These are phyloP conservation scores for Blepharisma japonicum DNA, from an alignment of 73 alveolate species.

Conservation along the genomic window DNA sequence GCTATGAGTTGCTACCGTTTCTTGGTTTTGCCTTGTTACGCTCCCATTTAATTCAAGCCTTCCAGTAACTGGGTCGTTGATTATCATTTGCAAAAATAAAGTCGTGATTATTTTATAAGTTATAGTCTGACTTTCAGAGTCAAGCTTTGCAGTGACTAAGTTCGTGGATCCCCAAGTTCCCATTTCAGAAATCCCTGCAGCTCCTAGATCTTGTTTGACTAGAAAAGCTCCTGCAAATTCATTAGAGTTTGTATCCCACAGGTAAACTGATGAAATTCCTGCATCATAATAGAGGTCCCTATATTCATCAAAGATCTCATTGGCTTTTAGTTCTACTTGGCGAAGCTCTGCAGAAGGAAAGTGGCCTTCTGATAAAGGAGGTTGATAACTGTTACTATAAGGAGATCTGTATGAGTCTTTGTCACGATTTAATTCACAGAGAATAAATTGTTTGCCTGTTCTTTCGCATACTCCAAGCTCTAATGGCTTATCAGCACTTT, in stretches of 20 bases:
- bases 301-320: constrained; percentile 67
- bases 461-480: constrained; percentile 30
- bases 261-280: constrained; percentile 71
- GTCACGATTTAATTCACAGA: constrained; percentile 76
- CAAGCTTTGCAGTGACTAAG: constrained; percentile 36
- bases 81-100: constrained; percentile 43
- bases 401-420: constrained; percentile 82
- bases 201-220: constrained; percentile 54
- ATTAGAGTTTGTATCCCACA: constrained; percentile 58
- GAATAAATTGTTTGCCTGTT: constrained; percentile 51
- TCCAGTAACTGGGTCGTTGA: constrained; percentile 1
- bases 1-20: not conserved
- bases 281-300: constrained; percentile 67
- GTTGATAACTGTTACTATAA: constrained; percentile 73
- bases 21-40: constrained; percentile 15
- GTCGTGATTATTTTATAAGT: constrained; percentile 62
- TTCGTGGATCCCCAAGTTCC: constrained; percentile 66
- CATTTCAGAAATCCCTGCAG: constrained; percentile 44
- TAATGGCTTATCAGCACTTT: constrained; percentile 56
- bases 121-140: constrained; percentile 42
- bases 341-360: constrained; percentile 57
- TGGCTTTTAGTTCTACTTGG: constrained; percentile 67
- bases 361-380: constrained; percentile 50
- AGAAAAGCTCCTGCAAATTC: constrained; percentile 80
- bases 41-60: constrained; percentile 6